Evolutionary conservation across 1,284 basidiomycete species (phyloP).

Genomic region (Neolentinus lepideus): DNA sequence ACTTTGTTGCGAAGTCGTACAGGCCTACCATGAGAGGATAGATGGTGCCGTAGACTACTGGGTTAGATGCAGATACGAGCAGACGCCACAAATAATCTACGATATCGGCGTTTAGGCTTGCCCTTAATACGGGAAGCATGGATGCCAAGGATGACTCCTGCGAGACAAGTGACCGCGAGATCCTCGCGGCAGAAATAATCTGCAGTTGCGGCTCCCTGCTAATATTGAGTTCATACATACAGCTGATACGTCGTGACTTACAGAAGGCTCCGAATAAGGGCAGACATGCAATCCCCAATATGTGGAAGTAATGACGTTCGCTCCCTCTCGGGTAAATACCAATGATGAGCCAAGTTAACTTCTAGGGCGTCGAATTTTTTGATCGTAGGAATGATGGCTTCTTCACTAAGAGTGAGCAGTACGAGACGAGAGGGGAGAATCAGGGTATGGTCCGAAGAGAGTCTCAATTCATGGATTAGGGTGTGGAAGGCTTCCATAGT

Average conservation of each 20-base stretch:
- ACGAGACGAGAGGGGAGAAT: neutral
- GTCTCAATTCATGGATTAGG: neutral
- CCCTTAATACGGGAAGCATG: neutral
- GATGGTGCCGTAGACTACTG: neutral
- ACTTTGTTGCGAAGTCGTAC: neutral
- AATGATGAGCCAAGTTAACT: neutral
- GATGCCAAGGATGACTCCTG: neutral
- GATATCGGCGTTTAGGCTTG: neutral
- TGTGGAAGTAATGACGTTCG: neutral
- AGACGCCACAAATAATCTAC: neutral
- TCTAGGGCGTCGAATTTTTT: neutral
- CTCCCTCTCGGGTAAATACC: neutral
- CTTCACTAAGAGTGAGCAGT: neutral
- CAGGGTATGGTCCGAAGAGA: neutral
- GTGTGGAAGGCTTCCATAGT: neutral
- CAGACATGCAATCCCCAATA: neutral
- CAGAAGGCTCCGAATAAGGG: neutral
- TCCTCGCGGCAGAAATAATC: neutral
- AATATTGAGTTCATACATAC: neutral
- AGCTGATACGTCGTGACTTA: neutral
- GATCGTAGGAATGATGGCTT: neutral
- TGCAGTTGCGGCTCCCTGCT: neutral
- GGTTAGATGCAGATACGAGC: neutral
- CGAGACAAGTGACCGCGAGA: neutral
- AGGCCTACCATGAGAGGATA: neutral